Evolutionary conservation across 2,329 filamentous ascomycete species (phyloP), one percentile per base, ranked within the genome.

Genomic region (Escovopsis sp.): DNA sequence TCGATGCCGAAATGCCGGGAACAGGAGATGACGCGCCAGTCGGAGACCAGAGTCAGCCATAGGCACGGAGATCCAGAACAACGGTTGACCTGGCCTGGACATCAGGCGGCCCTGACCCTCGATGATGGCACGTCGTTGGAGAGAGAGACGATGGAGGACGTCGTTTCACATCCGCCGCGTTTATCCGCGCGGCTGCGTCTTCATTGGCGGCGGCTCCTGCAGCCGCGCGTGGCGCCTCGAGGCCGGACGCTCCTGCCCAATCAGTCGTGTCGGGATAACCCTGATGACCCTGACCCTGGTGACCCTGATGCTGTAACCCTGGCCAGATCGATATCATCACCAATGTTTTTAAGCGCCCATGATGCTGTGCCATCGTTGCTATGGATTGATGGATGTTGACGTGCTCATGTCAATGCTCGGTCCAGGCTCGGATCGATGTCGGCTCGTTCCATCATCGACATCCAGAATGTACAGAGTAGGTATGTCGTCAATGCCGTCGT

Each of bases 161-260:
- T 31, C 32, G 35, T 45, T 43, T 43, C 42, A 43, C 35, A 20
- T 7, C 34, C 34, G 33, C 30, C 9, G 38, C 27, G 15, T 41
- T 37, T 39, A 43, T 42, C 46, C 46, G 46, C 43, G 43, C 43
- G 43, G 43, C 37, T 45, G 32, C 25, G 32, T 30, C 14, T n/a
- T 35, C 15, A 36, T 36, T 41, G 39, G 32, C 39, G 34, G 15
- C 32, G n/a, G 27, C n/a, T 31, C 32, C 15, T 3, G 16, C 32
- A 35, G 31, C 31, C 33, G 25, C 35, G 10, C 34, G 43, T 38
- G 13, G 44, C 20, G 29, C 9, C 3, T 41, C 42, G 37, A 20
- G 20, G 20, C 20, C 39, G 43, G 41, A 44, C 43, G 43, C 42
- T 49, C 45, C 27, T 46, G 44, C 46, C 54, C 54, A 55, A 57